Conservation (phyloP, 768 basidiomycete species). For the Pulveroboletus ravenelii region DNA sequence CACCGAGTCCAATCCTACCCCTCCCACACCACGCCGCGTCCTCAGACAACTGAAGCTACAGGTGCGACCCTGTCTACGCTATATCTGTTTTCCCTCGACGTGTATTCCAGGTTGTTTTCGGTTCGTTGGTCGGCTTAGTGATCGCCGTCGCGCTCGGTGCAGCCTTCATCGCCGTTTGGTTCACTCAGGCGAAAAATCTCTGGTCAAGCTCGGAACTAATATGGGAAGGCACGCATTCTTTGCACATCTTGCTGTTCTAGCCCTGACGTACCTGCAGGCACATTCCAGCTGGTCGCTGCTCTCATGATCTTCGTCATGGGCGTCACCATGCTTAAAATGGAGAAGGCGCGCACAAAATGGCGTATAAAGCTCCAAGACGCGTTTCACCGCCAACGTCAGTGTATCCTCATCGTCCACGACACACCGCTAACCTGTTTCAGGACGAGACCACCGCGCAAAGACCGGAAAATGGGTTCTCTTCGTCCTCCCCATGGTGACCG, state of each 20-base stretch:
- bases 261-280: slow-evolving; percentile 36
- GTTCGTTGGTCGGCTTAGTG: slow-evolving; percentile 67
- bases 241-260: neutral
- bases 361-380: slow-evolving; percentile 79
- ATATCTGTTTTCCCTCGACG: neutral
- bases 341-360: slow-evolving; percentile 93
- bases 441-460: slow-evolving; percentile 43
- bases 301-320: slow-evolving; percentile 93
- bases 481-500: slow-evolving; percentile 84
- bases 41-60: slow-evolving; percentile 68
- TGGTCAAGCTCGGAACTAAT: slow-evolving; percentile 82
- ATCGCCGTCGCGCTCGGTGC: slow-evolving; percentile 82
- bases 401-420: neutral
- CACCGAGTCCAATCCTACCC: slow-evolving; percentile 23
- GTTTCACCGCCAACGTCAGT: slow-evolving; percentile 57
- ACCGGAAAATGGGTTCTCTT: slow-evolving; percentile 85
- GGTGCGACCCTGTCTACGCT: slow-evolving; percentile 28
- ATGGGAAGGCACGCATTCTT: slow-evolving; percentile 72
- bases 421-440: slow-evolving; percentile 19
- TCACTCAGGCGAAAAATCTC: slow-evolving; percentile 81
- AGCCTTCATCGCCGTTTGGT: slow-evolving; percentile 92
- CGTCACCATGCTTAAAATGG: slow-evolving; percentile 91
- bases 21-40: slow-evolving; percentile 38
- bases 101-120: slow-evolving; percentile 61
- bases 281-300: slow-evolving; percentile 65